Evolutionary conservation across 805 yeast species (phyloP).

Genomic region (Ogataea trehaloabstinens): DNA sequence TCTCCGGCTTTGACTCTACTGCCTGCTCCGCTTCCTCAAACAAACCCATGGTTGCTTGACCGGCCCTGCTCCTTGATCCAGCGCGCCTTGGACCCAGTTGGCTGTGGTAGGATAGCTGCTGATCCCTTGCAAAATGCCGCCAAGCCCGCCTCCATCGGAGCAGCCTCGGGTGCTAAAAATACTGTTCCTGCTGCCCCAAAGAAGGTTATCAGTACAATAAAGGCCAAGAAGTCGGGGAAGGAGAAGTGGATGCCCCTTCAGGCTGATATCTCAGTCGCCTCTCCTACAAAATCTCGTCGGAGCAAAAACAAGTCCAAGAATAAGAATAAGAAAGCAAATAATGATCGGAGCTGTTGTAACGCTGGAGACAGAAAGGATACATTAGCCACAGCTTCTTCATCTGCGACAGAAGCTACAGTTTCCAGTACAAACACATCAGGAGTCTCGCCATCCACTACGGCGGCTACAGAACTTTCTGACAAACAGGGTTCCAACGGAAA

Average conservation of each 20-base stretch:
- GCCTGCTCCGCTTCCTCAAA: constrained; percentile 31
- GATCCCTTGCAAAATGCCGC: too few species aligned
- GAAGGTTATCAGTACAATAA: too few species aligned
- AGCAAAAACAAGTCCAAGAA: constrained; percentile 7
- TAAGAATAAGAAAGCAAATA: background rate
- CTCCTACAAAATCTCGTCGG: constrained; percentile 7
- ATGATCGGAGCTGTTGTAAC: background rate
- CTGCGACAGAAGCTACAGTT: constrained; percentile 5
- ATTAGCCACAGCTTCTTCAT: constrained; percentile 1
- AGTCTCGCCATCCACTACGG: background rate
- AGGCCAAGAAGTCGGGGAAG: constrained; percentile 20
- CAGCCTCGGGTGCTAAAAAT: background rate
- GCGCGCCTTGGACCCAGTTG: constrained; percentile 4
- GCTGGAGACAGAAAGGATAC: background rate
- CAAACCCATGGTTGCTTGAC: constrained; percentile 25
- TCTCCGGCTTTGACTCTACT: constrained; percentile 20
- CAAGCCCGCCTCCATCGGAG: too few species aligned
- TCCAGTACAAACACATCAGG: background rate
- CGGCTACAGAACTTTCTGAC: constrained; percentile 6
- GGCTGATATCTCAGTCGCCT: constrained; percentile 23
- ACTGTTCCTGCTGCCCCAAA: constrained; percentile 3
- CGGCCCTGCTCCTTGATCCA: too few species aligned
- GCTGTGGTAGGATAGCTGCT: too few species aligned
- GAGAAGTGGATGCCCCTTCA: constrained; percentile 26
- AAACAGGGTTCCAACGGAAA: constrained; percentile 4